phyloP scores from a whole-genome alignment of 805 yeast genomes.

The Yamadazyma sp. region DNA sequence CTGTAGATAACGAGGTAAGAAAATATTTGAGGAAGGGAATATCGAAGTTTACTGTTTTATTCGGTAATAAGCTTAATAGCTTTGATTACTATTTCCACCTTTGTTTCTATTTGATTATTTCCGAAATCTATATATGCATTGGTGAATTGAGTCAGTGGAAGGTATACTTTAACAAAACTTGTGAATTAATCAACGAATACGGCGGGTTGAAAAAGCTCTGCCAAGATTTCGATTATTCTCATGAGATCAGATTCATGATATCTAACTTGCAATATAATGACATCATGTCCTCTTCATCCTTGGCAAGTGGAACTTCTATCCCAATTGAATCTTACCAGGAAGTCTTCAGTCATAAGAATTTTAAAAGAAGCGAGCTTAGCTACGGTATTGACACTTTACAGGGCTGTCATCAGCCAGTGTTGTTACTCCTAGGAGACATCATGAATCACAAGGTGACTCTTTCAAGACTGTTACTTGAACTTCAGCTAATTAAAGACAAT shows the following conservation, averaged over 20 bases:
- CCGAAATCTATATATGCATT: constrained; percentile 17
- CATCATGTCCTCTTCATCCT: constrained; percentile 18
- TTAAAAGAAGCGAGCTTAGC: constrained; percentile 8
- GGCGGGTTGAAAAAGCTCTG: constrained; percentile 20
- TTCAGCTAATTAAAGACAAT: too few species aligned
- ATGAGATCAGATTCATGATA: constrained; percentile 22
- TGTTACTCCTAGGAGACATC: constrained; percentile 20
- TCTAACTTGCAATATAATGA: constrained; percentile 25
- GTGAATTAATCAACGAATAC: constrained; percentile 5
- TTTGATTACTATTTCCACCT: constrained; percentile 11
- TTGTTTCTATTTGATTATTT: constrained; percentile 9
- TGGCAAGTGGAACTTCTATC: constrained; percentile 18
- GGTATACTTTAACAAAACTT: constrained; percentile 1
- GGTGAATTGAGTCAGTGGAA: constrained; percentile 23
- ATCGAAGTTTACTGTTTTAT: too few species aligned
- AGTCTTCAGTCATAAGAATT: constrained; percentile 15
- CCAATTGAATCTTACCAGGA: constrained; percentile 16
- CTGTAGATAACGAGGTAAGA: too few species aligned
- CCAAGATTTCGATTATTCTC: constrained; percentile 16
- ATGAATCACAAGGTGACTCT: constrained; percentile 10
- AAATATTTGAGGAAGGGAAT: constrained; percentile 4
- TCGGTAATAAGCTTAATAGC: too few species aligned
- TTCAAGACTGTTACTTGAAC: too few species aligned
- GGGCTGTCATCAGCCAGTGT: constrained; percentile 22
- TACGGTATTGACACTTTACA: constrained; percentile 29